Evolutionary conservation across 495 filamentous ascomycete genomes (phyloP), one percentile per base, ranked within the genome.

Genomic region (Penicillium robsamsonii): DNA sequence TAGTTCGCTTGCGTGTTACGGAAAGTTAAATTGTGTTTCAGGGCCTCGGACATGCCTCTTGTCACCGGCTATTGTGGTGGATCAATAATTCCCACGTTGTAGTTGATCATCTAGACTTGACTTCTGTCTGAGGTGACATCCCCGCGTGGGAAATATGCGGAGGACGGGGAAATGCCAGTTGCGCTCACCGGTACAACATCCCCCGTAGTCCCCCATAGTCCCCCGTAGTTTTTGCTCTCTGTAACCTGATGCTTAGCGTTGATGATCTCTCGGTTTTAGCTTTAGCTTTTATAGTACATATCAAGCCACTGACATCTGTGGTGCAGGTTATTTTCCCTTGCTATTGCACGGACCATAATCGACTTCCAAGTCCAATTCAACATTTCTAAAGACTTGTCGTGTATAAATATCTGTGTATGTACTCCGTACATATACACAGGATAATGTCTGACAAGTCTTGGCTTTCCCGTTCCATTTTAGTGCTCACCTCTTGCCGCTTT

Each of bases 131-230:
- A 24, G 22, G 42, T 38, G 42, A 46, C 43, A 38, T 54, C 52
- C 52, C 52, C 52, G 43, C 52, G 37, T 38, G 30, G 18, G 0
- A 40, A 38, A 45, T 30, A 54, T 54, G 52, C 52, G 52, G 52
- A 54, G 52, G 31, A 29, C 31, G 42, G 52, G 52, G 52, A 33
- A 46, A 45, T 15, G 25, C 42, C 31, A 54, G 2, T 54, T 46
- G 42, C 33, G 31, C 42, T 46, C 52, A 46, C 42, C 52, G 43
- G 38, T 31, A 35, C 20, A 5, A 5, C 0, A 41, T 42, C n/a
- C n/a, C n/a, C n/a, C n/a, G n/a, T n/a, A n/a, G n/a, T 43, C 29
- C 51, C 51, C 51, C 15, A 5, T 6, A 35, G 17, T n/a, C 35
- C 35, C 24, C 7, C 8, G 30, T 2, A 30, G 4, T 25, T 22